phyloP scores from a whole-genome alignment of 2,329 filamentous ascomycete species.

The Nemania bipapillata region DNA sequence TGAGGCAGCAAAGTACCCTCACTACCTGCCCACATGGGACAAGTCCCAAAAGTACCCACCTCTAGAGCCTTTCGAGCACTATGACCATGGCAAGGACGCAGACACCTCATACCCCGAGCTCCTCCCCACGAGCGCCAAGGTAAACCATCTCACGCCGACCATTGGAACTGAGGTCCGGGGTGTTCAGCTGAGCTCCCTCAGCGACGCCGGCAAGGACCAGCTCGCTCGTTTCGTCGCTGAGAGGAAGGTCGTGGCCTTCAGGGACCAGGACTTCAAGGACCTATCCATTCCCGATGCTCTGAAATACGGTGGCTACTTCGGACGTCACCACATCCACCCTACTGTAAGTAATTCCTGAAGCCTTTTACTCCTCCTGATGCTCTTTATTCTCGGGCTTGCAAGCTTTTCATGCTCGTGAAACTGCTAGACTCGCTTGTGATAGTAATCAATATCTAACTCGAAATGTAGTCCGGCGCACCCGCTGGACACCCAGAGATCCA shows the following conservation, averaged over 20 bases:
- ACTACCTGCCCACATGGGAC: slow-evolving; percentile 80
- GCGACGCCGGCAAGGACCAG: slow-evolving; percentile 76
- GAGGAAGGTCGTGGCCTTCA: slow-evolving; percentile 82
- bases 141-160: slow-evolving; percentile 74
- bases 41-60: slow-evolving; percentile 72
- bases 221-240: slow-evolving; percentile 79
- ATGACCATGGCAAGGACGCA: slow-evolving; percentile 80
- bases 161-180: slow-evolving; percentile 78
- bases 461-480: slow-evolving; percentile 71
- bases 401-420: background rate
- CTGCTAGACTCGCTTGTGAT: background rate
- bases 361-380: background rate
- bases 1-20: slow-evolving; percentile 63
- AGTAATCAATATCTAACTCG: slow-evolving; percentile 6
- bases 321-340: slow-evolving; percentile 83
- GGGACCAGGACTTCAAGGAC: slow-evolving; percentile 77
- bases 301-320: slow-evolving; percentile 78
- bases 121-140: slow-evolving; percentile 62
- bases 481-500: slow-evolving; percentile 79
- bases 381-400: background rate
- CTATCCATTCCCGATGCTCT: slow-evolving; percentile 76
- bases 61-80: slow-evolving; percentile 75
- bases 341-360: slow-evolving; percentile 53
- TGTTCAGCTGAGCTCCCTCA: slow-evolving; percentile 76
- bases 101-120: slow-evolving; percentile 76